Evolutionary conservation across 2,329 filamentous ascomycete genomes (phyloP), one percentile per base, ranked within the genome.

Genomic region (Aschersonia sp.): DNA sequence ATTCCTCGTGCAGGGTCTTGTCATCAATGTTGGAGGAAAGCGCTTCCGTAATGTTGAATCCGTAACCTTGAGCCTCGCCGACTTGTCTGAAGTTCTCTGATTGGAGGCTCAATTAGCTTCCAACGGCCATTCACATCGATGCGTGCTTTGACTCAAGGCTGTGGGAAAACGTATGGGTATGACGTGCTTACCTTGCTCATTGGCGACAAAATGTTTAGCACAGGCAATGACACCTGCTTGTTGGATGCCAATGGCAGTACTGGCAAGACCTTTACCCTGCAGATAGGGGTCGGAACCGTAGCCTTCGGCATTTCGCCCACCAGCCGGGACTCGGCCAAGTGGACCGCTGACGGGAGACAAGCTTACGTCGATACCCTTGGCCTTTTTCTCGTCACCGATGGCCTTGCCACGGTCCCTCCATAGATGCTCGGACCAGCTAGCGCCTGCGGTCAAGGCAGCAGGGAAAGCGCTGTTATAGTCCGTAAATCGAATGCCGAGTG

Each of bases 401-500:
- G 67, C 62, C 48, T 64, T 59, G 28, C 70, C 73, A 47, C 74
- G 64, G 31, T 67, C 63, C 49, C 68, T 67, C 60, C 89, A 82
- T 31, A 94, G 73, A 9, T 69, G 63, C 49, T 83, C 78, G 62
- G 89, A 84, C 74, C 84, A 95, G 0, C 88, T 86, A n/a, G 87
- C 85, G 10, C 84, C 89, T 31, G 85, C 77, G 5, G 85, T 89
- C 55, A 89, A 73, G 45, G 85, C 88, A 0, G 83, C 81, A 0
- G 85, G 77, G 62, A 94, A 95, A 1, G 83, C 89, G 38, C 85
- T 91, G 58, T 80, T 80, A 64, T 84, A 91, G 64, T 94, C 88
- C 54, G 77, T 70, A 50, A 82, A 75, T 47, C 89, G 84, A 49
- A 95, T 70, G 51, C 89, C 89, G 1, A 92, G 70, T 5, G 89